Base-by-base conservation (phyloP, 2,329 filamentous ascomycete species). In the Pseudopyrenochaeta lycopersici region DNA sequence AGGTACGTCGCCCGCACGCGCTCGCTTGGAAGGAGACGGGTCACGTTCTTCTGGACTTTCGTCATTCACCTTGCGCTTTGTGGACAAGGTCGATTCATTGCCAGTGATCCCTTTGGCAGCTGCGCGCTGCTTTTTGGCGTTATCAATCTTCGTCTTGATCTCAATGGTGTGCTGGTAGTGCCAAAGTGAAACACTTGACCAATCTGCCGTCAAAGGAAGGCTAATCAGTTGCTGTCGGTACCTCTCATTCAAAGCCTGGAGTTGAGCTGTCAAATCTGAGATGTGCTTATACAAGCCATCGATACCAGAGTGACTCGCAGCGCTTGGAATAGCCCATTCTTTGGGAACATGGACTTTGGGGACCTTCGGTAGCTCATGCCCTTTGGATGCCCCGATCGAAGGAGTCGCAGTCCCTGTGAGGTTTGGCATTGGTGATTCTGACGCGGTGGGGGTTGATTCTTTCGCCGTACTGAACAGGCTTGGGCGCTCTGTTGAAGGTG, bases 71-170 rank as follows among this genome's bases (percentile, higher is more conserved):
- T 71, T 73, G 33, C 70, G 71, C 53, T 74, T 73, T 2, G 64
- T 71, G n/a, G 70, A 74, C 20, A 74, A 41, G 7, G 55, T 56
- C 3, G 71, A 71, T 46, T 74, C 72, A 23, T 62, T 54, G 7
- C 72, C 71, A 32, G 71, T 73, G 38, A 74, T 50, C 1, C 72
- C 72, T 40, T 67, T 71, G 5, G 56, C 58, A 1, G 54, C 43
- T 12, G 72, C 71, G 4, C 58, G 65, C 38, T 71, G 59, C 57
- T 74, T 73, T 48, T 64, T 74, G 17, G 63, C 55, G 11, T 51
- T 54, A 4, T 62, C 62, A 10, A 75, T 70, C 60, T 69, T 66
- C 38, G 62, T 66, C 46, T 66, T 67, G 21, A 75, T 60, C 11
- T 64, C 58, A 7, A 56, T 58, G 10, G 70, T 61, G 31, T 67